These are phyloP conservation scores for Blakeslea trispora DNA, from an alignment of 371 early-diverging fungal genomes.

Conservation along the genomic window DNA sequence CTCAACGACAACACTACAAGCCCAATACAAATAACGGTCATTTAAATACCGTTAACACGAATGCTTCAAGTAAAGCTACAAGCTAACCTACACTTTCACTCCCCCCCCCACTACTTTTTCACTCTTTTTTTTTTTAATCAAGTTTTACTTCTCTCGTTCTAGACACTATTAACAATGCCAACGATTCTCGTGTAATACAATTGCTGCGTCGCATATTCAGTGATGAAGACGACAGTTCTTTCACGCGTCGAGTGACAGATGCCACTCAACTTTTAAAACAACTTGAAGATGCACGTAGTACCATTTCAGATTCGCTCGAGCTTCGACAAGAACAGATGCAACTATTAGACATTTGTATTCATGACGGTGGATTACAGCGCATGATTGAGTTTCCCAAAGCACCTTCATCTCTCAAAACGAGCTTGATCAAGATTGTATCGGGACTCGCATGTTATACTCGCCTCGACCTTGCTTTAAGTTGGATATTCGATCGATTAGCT, in stretches of 20 bases:
- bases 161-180: slow-evolving; percentile 2
- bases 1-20: slow-evolving; percentile 7
- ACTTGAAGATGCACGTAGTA: slow-evolving; percentile 33
- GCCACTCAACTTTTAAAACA: slow-evolving; percentile 29
- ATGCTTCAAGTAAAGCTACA: not conserved
- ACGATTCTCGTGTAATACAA: slow-evolving; percentile 31
- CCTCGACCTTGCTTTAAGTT: slow-evolving; percentile 35
- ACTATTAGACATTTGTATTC: slow-evolving; percentile 37
- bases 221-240: slow-evolving; percentile 35
- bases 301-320: slow-evolving; percentile 24
- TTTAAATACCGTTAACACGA: not conserved
- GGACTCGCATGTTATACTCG: slow-evolving; percentile 37
- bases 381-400: slow-evolving; percentile 35
- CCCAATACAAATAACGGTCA: not conserved
- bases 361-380: slow-evolving; percentile 28
- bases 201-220: slow-evolving; percentile 28
- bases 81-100: too few relatives aligned
- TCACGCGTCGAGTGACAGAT: slow-evolving; percentile 25
- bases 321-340: slow-evolving; percentile 40
- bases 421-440: slow-evolving; percentile 24
- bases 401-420: slow-evolving; percentile 19
- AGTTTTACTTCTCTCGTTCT: not conserved
- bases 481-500: slow-evolving; percentile 28
- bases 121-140: too few relatives aligned
- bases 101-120: too few relatives aligned